Evolutionary conservation across 352 stramenopile species (phyloP).

Genomic region (Pythium sukuiense): DNA sequence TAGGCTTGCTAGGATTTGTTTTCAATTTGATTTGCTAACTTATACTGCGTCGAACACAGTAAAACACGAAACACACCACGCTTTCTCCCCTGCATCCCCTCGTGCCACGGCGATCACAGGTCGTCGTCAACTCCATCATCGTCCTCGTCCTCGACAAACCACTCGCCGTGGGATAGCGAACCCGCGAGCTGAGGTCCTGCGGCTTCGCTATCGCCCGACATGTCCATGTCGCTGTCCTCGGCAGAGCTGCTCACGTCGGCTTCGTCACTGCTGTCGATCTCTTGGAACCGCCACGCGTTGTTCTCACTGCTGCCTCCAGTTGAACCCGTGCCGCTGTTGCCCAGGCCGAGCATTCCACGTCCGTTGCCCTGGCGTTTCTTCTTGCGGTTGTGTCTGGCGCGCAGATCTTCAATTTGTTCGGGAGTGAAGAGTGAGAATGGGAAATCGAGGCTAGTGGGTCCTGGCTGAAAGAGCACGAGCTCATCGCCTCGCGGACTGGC

Average conservation of each 20-base stretch:
- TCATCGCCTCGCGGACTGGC: constrained; percentile 23
- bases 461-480: constrained; percentile 28
- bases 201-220: constrained; percentile 14
- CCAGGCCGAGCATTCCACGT: neutral
- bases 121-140: neutral
- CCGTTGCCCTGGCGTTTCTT: constrained; percentile 24
- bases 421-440: constrained; percentile 32
- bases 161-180: constrained; percentile 29
- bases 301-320: neutral
- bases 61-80: neutral
- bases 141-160: constrained; percentile 27
- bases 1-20: neutral
- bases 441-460: constrained; percentile 29
- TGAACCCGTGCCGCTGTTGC: neutral
- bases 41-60: neutral
- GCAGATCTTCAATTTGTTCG: constrained; percentile 30
- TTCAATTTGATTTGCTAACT: neutral
- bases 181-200: constrained; percentile 22
- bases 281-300: constrained; percentile 30
- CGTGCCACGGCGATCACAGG: neutral
- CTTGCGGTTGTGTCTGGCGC: constrained; percentile 28
- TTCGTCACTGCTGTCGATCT: constrained; percentile 33
- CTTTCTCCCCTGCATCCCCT: neutral
- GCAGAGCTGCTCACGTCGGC: constrained; percentile 32
- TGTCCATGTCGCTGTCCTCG: constrained; percentile 34